Base-by-base conservation (phyloP, 73 alveolate genomes). In the Tetrahymena thermophila region DNA sequence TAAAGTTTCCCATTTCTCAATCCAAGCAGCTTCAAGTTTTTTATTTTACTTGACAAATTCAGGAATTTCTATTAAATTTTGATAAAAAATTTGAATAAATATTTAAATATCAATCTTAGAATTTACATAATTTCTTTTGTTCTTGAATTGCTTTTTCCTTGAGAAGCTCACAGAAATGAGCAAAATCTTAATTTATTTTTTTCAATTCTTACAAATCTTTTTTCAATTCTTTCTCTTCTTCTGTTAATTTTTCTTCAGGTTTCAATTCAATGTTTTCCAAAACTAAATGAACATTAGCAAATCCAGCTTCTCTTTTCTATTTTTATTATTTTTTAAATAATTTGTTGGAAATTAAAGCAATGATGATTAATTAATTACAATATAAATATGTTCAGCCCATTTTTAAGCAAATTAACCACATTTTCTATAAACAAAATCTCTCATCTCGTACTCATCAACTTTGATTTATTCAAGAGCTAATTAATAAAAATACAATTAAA, bases 361-460 rank as follows among this genome's bases (percentile, higher is more conserved):
- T 40, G 10, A 28, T 3, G 16, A 56, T 56, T 4, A 19, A 19
- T 19, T 56, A 23, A 71, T n/a, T 94, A 94, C 96, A 94, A 43
- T 95, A 50, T 95, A 93, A 10, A 95, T 95, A 94, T 94, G 94
- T 35, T 89, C 97, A 85, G 44, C 97, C 93, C 94, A 50, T 50
- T 95, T 95, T 85, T 95, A 35, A 95, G 95, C 56, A 44, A 89
- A 95, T 35, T 55, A 57, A 55, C 38, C 85, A 89, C 97, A 95
- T 89, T 95, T 95, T 55, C 94, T 95, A 85, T 85, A 89, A 44
- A 95, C 97, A 89, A 95, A 95, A 56, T 50, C 84, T 94, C 93
- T 95, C 97, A 95, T 95, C 55, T 95, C 97, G 55, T 94, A 85
- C 44, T 95, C 94, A 85, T 95, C 94, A 56, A 56, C 83, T 35